Base-by-base conservation (phyloP, 2,329 filamentous ascomycete genomes). In the Colletotrichum godetiae region DNA sequence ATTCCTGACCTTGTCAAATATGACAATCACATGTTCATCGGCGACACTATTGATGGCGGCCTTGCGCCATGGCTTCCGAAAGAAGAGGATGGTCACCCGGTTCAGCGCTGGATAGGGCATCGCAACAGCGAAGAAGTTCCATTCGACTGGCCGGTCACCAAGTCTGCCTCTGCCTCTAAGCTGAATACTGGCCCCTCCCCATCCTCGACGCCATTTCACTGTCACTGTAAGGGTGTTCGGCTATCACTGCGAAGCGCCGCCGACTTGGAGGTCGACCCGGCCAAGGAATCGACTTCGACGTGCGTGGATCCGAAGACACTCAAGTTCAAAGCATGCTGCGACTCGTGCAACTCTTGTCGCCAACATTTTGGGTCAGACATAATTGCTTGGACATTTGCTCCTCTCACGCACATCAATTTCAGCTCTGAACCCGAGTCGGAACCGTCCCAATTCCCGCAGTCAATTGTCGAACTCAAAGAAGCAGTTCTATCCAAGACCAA, bases 31-130 rank as follows among this genome's bases (percentile, higher is more conserved):
- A 83, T 86, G 3, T 88, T 84, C 69, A 80, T 89, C 0, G 82
- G 78, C 1, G 87, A 90, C 68, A 90, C 88, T 0, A 33, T 81
- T 1, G 88, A 91, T 76, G 88, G 88, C 2, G 88, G 89, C 0
- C 82, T 87, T 1, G 83, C 83, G 2, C 76, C 82, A 1, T 90
- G 86, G 86, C 76, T 89, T 5, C 80, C 79, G 29, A 75, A 79
- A 7, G 65, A 78, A 0, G 67, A 75, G 0, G 78, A 82, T 56
- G 81, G 80, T 0, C 62, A 42, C 10, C 69, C 37, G 4, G 66
- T 78, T 1, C 76, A 75, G 8, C 70, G 78, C 0, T 84, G 81
- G 83, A 74, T 67, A 12, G 79, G 75, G 0, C 53, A 63, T 2
- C 60, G 72, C 0, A 62, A 73, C 0, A 46, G 76, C 55, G 78